Percentiles rank a stretch among this genome's conserved stretches.
These are phyloP conservation scores for Nakazawaea molendinolei DNA, from an alignment of 805 yeast genomes.

Conservation along the genomic window DNA sequence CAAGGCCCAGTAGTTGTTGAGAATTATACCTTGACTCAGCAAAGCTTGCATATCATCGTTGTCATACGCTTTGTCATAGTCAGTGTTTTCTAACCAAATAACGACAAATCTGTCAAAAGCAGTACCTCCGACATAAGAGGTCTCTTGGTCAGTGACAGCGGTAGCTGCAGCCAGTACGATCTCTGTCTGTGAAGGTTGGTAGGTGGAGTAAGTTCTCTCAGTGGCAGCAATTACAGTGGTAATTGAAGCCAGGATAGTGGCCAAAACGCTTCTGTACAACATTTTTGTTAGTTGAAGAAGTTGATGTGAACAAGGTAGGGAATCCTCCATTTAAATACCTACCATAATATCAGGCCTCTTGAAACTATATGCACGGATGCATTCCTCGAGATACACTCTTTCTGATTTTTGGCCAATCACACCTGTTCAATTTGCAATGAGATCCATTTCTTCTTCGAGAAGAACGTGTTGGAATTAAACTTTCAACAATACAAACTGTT, in stretches of 20 bases:
- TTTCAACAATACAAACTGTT: no score
- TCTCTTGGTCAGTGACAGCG: slow-evolving; percentile 24
- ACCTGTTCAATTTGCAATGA: no score
- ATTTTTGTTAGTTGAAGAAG: no score
- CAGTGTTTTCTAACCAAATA: slow-evolving; percentile 48
- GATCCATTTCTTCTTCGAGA: no score
- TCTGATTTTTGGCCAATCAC: no score
- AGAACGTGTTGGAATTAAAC: no score
- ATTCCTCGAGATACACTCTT: no score
- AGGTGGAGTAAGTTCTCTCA: slow-evolving; percentile 23
- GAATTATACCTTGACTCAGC: slow-evolving; percentile 35
- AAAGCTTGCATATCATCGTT: slow-evolving; percentile 36
- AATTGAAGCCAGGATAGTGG: slow-evolving; percentile 10
- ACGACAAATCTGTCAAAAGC: slow-evolving; percentile 33
- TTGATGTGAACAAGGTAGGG: no score
- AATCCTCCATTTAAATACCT: no score
- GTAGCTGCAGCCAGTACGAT: slow-evolving; percentile 27
- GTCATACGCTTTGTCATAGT: slow-evolving; percentile 42
- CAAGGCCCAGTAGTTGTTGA: slow-evolving; percentile 45
- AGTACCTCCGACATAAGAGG: slow-evolving; percentile 35
- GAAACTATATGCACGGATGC: no score
- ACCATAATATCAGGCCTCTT: no score
- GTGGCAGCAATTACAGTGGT: slow-evolving; percentile 16
- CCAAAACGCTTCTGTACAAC: slow-evolving; percentile 4
- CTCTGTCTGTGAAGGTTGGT: slow-evolving; percentile 26